These are phyloP conservation scores for Trypanosoma rangeli DNA, from an alignment of 208 protist genomes.

Conservation along the genomic window DNA sequence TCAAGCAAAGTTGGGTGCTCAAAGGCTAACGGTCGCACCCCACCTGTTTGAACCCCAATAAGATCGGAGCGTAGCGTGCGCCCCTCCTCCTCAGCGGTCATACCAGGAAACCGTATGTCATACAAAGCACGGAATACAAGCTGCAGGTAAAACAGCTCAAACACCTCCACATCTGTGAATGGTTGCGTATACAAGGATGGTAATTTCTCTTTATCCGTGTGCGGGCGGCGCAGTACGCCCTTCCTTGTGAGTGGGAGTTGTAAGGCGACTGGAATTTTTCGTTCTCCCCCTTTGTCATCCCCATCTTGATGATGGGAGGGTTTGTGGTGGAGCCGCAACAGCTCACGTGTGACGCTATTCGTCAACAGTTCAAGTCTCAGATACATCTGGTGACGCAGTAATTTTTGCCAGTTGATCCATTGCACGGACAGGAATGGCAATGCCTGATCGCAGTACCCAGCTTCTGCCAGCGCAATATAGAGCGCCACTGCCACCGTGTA, in stretches of 20 bases:
- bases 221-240: constrained; percentile 21
- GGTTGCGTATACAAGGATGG: constrained; percentile 49
- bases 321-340: background rate
- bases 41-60: constrained; percentile 40
- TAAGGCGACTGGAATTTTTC: constrained; percentile 31
- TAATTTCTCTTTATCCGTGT: background rate
- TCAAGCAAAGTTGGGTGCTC: constrained; percentile 42
- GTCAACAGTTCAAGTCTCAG: constrained; percentile 40
- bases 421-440: constrained; percentile 56
- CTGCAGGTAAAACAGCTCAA: constrained; percentile 85
- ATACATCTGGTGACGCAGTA: constrained; percentile 29
- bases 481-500: constrained; percentile 52
- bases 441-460: constrained; percentile 43
- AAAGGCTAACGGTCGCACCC: constrained; percentile 49
- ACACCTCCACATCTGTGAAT: constrained; percentile 83
- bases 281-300: background rate
- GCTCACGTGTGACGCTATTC: constrained; percentile 6
- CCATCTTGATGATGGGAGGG: background rate
- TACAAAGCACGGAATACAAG: constrained; percentile 77
- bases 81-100: constrained; percentile 23
- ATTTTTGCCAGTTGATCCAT: constrained; percentile 31
- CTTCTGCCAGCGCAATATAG: constrained; percentile 53
- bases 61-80: constrained; percentile 49
- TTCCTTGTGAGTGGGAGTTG: constrained; percentile 31
- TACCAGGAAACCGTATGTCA: constrained; percentile 60